These are phyloP conservation scores for Aureococcus anophagefferens DNA, from an alignment of 108 stramenopile species.

Conservation along the genomic window DNA sequence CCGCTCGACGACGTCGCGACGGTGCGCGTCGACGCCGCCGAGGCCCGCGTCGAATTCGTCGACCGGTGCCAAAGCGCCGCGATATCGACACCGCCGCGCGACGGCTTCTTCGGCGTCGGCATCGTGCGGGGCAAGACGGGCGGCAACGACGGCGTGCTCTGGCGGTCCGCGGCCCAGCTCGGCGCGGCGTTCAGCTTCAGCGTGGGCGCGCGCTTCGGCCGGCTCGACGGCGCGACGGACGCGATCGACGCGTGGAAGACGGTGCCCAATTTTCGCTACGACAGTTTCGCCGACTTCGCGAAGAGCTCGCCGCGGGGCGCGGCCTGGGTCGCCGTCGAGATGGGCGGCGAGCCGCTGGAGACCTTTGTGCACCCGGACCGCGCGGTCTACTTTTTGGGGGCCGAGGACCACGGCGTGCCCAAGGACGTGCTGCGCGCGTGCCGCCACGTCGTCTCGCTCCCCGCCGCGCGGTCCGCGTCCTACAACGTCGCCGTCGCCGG, in stretches of 20 bases:
- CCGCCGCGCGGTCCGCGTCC: conserved; percentile 2
- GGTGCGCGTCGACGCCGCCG: too few relatives aligned
- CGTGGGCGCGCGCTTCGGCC: conserved; percentile 36
- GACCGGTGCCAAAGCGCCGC: too few relatives aligned
- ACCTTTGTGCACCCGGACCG: conserved; percentile 35
- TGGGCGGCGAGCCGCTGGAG: conserved; percentile 34
- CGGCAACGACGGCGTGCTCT: conserved; percentile 27
- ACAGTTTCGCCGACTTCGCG: too few relatives aligned
- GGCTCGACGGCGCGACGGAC: background rate
- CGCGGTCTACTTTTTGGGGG: conserved; percentile 37
- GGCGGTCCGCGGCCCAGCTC: conserved; percentile 27
- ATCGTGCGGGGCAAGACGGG: conserved; percentile 31
- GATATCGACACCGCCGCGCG: too few relatives aligned
- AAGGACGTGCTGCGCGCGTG: conserved; percentile 26
- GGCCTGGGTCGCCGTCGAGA: conserved; percentile 36
- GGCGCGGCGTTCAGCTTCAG: conserved; percentile 39
- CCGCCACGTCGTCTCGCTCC: conserved; percentile 34
- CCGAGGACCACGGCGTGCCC: conserved; percentile 39
- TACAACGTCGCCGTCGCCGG: conserved; percentile 48
- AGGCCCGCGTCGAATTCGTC: too few relatives aligned
- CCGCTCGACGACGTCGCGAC: too few relatives aligned
- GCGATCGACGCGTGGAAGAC: too few relatives aligned
- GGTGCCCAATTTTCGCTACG: too few relatives aligned
- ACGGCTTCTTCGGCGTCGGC: conserved; percentile 37
- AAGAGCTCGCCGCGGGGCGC: too few relatives aligned